Percentiles rank a stretch among this genome's conserved stretches.
Evolutionary conservation across 78 protist genomes (phyloP).

Genomic region (Guillardia theta): DNA sequence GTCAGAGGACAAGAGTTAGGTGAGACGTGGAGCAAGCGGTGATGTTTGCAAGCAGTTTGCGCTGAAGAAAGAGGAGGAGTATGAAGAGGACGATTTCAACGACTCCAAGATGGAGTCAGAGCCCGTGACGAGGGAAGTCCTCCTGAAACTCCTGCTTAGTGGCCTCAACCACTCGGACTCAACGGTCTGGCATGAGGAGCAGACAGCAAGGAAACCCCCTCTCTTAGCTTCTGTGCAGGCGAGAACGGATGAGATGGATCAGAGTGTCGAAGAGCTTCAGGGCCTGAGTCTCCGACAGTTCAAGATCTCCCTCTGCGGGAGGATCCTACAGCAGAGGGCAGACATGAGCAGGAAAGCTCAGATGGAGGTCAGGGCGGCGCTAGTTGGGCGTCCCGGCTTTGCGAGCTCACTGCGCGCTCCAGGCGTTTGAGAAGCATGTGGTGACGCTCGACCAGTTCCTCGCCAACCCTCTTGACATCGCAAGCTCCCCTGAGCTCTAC

Average conservation of each 20-base stretch:
- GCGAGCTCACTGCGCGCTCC: too few species aligned
- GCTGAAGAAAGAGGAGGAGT: not conserved
- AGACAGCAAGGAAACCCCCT: too few species aligned
- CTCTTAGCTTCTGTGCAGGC: too few species aligned
- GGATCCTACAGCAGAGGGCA: not conserved
- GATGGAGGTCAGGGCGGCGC: not conserved
- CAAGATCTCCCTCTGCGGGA: not conserved
- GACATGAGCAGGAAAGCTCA: not conserved
- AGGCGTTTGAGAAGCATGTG: not conserved
- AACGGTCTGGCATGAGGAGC: too few species aligned
- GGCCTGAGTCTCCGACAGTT: not conserved
- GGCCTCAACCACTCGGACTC: too few species aligned
- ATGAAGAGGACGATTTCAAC: too few species aligned
- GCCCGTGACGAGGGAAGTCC: not conserved
- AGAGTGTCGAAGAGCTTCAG: not conserved
- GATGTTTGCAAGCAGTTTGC: too few species aligned
- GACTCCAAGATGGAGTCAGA: not conserved
- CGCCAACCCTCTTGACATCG: not conserved
- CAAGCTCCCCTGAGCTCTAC: constrained; percentile 1
- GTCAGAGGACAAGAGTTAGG: too few species aligned
- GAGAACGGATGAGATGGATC: not conserved
- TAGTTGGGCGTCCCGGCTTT: too few species aligned
- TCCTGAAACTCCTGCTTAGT: not conserved
- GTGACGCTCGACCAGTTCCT: not conserved
- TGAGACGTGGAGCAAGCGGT: too few species aligned